Evolutionary conservation across 2,329 filamentous ascomycete genomes (phyloP).

Genomic region (Arthroderma sp.): DNA sequence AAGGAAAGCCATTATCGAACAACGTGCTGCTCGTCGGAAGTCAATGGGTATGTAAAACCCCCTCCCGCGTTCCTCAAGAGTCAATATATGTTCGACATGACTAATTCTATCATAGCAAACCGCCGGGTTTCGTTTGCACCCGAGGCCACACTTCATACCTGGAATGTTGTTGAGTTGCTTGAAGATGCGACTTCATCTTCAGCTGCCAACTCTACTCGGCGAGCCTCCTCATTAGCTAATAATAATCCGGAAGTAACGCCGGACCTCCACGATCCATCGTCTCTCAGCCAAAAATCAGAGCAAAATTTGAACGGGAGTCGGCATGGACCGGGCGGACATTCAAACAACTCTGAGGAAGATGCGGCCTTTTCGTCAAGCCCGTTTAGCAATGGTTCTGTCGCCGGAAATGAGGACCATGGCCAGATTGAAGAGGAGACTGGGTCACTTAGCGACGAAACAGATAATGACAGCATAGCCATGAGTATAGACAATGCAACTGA

Average conservation of each 20-base stretch:
- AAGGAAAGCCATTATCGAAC: constrained; percentile 49
- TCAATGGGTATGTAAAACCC: constrained; percentile 49
- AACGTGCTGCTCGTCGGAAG: constrained; percentile 79
- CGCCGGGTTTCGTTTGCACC: constrained; percentile 93
- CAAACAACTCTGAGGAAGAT: constrained; percentile 53
- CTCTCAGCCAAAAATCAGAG: constrained; percentile 11
- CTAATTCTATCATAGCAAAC: constrained; percentile 43
- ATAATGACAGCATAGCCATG: constrained; percentile 64
- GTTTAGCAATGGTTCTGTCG: constrained; percentile 49
- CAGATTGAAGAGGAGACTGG: constrained; percentile 32
- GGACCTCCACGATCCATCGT: not conserved
- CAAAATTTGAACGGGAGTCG: constrained; percentile 44
- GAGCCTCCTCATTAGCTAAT: constrained; percentile 48
- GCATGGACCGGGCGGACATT: constrained; percentile 45
- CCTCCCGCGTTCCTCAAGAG: not conserved
- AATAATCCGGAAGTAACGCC: not conserved
- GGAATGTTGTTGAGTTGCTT: constrained; percentile 81
- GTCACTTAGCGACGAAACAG: constrained; percentile 37
- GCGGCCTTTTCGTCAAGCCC: constrained; percentile 64
- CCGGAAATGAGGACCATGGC: constrained; percentile 34
- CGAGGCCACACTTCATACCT: constrained; percentile 92
- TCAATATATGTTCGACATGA: not conserved
- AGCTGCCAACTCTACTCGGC: constrained; percentile 58
- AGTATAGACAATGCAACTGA: constrained; percentile 67
- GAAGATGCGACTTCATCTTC: constrained; percentile 74